Percentiles rank a stretch among this genome's conserved stretches.
phyloP scores from a whole-genome alignment of 1,139 yeast species.

The Candida buenavistaensis region DNA sequence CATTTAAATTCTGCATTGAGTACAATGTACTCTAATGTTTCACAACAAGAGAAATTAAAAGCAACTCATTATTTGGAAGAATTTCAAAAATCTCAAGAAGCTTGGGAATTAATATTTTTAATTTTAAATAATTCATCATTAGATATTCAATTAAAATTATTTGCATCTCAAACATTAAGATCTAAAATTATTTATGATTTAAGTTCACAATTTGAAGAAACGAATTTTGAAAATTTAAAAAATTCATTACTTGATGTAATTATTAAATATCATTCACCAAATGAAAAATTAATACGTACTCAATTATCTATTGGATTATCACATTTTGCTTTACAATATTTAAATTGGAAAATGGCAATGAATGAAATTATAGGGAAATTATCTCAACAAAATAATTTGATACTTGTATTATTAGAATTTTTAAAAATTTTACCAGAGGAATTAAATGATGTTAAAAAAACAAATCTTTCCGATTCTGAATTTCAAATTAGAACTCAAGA shows the following conservation, averaged over 20 bases:
- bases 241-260: conserved; percentile 61
- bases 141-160: conserved; percentile 60
- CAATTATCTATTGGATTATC: conserved; percentile 83
- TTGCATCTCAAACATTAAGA: conserved; percentile 88
- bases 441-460: conserved; percentile 70
- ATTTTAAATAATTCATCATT: conserved; percentile 23
- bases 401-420: conserved; percentile 59
- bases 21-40: conserved; percentile 60
- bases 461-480: conserved; percentile 82
- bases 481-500: conserved; percentile 63
- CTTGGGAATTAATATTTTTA: conserved; percentile 59
- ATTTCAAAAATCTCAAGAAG: conserved; percentile 77
- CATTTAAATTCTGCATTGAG: conserved; percentile 52
- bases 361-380: conserved; percentile 62
- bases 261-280: conserved; percentile 41
- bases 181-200: conserved; percentile 84
- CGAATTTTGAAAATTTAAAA: conserved; percentile 55
- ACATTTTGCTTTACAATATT: conserved; percentile 74
- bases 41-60: conserved; percentile 50
- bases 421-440: conserved; percentile 91
- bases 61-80: conserved; percentile 71
- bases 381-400: conserved; percentile 25
- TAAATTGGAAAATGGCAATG: conserved; percentile 72
- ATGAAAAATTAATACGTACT: conserved; percentile 62
- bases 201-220: conserved; percentile 64